These are phyloP conservation scores for Hypericum androsaemum DNA, from an alignment of 345 rosid genomes.

Conservation along the genomic window DNA sequence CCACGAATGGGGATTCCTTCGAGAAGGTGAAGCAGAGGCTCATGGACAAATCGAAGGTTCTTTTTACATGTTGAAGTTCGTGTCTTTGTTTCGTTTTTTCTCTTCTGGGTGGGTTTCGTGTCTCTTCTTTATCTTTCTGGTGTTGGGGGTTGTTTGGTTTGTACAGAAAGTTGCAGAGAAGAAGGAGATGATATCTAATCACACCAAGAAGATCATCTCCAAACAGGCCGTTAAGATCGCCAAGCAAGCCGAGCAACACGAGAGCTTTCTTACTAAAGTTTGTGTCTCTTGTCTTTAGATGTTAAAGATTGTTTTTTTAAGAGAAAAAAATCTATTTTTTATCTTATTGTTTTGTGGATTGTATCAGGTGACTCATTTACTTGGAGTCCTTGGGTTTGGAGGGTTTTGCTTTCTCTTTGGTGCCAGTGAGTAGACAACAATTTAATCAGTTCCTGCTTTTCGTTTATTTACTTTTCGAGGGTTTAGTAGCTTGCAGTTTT, in stretches of 20 bases:
- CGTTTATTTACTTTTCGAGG: background rate
- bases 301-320: background rate
- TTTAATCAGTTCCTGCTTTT: constrained; percentile 13
- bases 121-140: constrained; percentile 2
- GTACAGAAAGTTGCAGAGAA: constrained; percentile 59
- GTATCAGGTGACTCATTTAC: constrained; percentile 68
- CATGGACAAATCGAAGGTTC: constrained; percentile 60
- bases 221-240: constrained; percentile 92
- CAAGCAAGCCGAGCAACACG: constrained; percentile 89
- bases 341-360: constrained; percentile 9
- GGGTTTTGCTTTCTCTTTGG: constrained; percentile 88
- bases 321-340: background rate
- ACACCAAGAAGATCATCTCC: constrained; percentile 70
- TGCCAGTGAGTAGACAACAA: constrained; percentile 52
- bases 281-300: background rate
- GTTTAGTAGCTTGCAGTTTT: constrained; percentile 7
- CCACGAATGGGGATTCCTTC: constrained; percentile 30
- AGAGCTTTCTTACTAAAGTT: constrained; percentile 75
- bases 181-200: constrained; percentile 68
- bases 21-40: constrained; percentile 32
- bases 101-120: no score
- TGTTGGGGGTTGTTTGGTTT: constrained; percentile 13
- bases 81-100: no score
- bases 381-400: constrained; percentile 91
- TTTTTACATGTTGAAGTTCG: background rate